Evolutionary conservation across 805 yeast genomes (phyloP), one percentile per base, ranked within the genome.

Genomic region (Isabelozyma pseudorhagii): DNA sequence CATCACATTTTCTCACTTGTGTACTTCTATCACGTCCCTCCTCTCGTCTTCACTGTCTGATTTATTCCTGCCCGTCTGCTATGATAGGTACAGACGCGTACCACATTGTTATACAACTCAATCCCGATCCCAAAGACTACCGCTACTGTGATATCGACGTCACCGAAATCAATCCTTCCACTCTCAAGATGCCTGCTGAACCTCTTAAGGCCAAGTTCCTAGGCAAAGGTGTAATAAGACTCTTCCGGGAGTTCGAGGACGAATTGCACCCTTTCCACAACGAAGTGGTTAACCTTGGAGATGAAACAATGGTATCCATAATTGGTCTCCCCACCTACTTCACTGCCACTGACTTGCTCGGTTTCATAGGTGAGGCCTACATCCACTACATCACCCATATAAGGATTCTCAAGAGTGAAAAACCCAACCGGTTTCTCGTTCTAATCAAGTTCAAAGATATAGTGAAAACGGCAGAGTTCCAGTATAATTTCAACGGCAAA

Each of bases 281-380:
- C 21, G 42, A 47, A 8, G 49, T 42, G 38, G 44, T 52, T 2
- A 54, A 50, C 25, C 57, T 54, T 10, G 83, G 83, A 0, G 86
- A 84, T 60, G 83, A 79, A 36, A 80, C 90, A 1, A 85, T 87
- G 69, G 81, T 89, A 4, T 83, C 93, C 1, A 87, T 90, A 15
- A 66, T 90, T n/a, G 91, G 96, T 0, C 84, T 91, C 0, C 97
- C 97, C 0, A 83, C 87, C 9, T 92, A 91, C 63, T 85, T 91
- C 65, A 84, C 96, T 0, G 88, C 93, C 0, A 85, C 90, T 21
- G 97, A 91, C 58, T 63, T 92, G 21, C 64, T 91, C 4, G 96
- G 93, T 5, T 91, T 85, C 61, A 79, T 92, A 9, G 96, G 96
- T 21, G 84, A 84, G 44, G 68, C 74, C 1, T 75, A 79, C 28